A percentile compares a stretch with the other conserved stretches of the same genome.
Conservation (phyloP, 1,284 basidiomycete species). For the Heterobasidion occidentale region DNA sequence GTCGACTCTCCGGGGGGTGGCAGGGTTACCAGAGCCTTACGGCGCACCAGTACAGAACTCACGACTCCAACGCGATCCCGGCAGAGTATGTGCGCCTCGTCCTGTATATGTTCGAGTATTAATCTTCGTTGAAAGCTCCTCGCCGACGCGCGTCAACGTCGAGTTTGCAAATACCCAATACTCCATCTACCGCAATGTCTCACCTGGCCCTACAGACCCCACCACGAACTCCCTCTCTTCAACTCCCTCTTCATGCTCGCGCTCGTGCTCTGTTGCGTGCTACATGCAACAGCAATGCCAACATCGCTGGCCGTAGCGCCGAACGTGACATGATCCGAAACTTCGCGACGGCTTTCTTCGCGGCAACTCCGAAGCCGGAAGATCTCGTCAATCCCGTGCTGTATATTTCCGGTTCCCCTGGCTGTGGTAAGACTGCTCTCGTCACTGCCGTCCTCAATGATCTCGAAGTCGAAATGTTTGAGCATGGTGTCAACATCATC, state of each 20-base stretch:
- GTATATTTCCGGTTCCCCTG: constrained; percentile 75
- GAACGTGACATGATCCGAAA: constrained; percentile 49
- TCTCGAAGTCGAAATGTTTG: constrained; percentile 24
- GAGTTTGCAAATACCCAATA: constrained; percentile 22
- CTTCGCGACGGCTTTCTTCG: constrained; percentile 50
- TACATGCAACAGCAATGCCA: constrained; percentile 45
- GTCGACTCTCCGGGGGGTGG: constrained; percentile 23
- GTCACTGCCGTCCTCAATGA: constrained; percentile 52
- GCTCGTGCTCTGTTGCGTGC: constrained; percentile 62
- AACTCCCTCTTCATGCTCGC: constrained; percentile 51
- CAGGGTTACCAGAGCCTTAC: constrained; percentile 29
- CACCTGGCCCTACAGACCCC: constrained; percentile 46
- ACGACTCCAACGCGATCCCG: constrained; percentile 29
- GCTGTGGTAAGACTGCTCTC: constrained; percentile 77
- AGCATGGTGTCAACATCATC: constrained; percentile 38
- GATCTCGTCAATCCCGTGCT: constrained; percentile 32
- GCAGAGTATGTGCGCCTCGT: constrained; percentile 16
- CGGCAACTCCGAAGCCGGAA: constrained; percentile 18
- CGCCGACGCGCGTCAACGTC: constrained; percentile 43
- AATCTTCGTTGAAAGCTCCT: constrained; percentile 18
- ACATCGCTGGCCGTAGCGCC: constrained; percentile 54
- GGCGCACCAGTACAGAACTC: constrained; percentile 41
- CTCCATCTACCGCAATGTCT: constrained; percentile 33
- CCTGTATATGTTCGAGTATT: constrained; percentile 3
- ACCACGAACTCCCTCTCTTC: constrained; percentile 46